phyloP scores from a whole-genome alignment of 2,329 filamentous ascomycete genomes.

The Alternaria alternata region DNA sequence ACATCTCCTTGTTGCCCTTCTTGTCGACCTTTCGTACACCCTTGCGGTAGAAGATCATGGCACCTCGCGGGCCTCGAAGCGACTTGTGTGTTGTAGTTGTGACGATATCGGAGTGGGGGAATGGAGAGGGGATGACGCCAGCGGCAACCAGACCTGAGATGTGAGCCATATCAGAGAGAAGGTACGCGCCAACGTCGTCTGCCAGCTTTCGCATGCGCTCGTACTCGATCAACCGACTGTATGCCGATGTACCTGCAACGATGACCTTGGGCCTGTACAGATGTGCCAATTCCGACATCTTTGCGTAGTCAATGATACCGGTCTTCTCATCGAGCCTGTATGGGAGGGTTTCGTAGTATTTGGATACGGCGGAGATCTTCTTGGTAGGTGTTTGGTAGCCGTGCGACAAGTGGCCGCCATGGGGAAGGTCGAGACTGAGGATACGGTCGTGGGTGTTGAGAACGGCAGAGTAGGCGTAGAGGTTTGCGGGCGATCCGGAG shows the following conservation, averaged over 20 bases:
- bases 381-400: constrained; percentile 91
- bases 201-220: constrained; percentile 94
- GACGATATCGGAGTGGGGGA: constrained; percentile 91
- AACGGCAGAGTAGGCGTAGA: constrained; percentile 90
- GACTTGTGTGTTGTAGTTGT: constrained; percentile 99
- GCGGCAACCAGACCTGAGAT: constrained; percentile 96
- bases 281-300: constrained; percentile 85
- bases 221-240: constrained; percentile 98
- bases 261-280: constrained; percentile 97
- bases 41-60: constrained; percentile 99
- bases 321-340: constrained; percentile 91
- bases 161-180: constrained; percentile 98
- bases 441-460: constrained; percentile 92
- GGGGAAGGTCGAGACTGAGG: constrained; percentile 96
- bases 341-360: constrained; percentile 98
- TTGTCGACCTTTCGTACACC: constrained; percentile 88
- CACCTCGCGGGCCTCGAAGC: constrained; percentile 93
- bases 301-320: constrained; percentile 96
- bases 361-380: constrained; percentile 92
- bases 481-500: constrained; percentile 78
- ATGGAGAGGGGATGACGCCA: constrained; percentile 91
- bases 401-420: constrained; percentile 94
- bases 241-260: constrained; percentile 95
- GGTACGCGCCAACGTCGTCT: constrained; percentile 90
- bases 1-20: constrained; percentile 91